These are phyloP conservation scores for Claviceps citrina DNA, from an alignment of 2,329 filamentous ascomycete genomes.

Conservation along the genomic window DNA sequence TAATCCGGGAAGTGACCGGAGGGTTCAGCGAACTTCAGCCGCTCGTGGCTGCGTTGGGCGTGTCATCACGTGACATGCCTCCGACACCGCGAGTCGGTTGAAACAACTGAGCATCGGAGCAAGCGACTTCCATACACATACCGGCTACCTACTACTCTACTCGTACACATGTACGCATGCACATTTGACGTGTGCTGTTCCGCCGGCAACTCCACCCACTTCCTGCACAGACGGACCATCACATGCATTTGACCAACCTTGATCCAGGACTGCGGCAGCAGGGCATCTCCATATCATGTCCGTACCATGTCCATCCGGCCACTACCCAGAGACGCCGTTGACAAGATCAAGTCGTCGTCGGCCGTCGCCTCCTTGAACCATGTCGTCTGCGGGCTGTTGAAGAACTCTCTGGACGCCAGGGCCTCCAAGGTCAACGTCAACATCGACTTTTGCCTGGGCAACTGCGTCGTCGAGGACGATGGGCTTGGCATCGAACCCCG, in stretches of 20 bases:
- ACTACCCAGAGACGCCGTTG: constrained; percentile 54
- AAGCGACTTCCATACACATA: no score
- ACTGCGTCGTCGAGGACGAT: constrained; percentile 71
- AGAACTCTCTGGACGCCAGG: constrained; percentile 72
- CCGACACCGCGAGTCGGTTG: no score
- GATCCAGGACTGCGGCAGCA: background rate
- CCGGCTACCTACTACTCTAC: no score
- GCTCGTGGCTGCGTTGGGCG: no score
- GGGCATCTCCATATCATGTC: constrained; percentile 3
- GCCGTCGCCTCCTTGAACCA: constrained; percentile 58
- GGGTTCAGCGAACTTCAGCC: no score
- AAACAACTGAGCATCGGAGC: no score
- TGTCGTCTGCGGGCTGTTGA: constrained; percentile 56
- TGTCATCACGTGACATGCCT: no score
- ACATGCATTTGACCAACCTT: background rate
- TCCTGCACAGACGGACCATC: background rate
- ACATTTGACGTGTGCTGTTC: background rate
- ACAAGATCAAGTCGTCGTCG: constrained; percentile 76
- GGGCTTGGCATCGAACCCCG: constrained; percentile 57
- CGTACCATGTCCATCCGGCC: constrained; percentile 46
- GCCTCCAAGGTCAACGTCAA: constrained; percentile 53
- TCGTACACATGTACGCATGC: no score
- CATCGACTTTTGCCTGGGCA: constrained; percentile 61
- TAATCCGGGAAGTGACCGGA: no score
- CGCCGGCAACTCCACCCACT: background rate